Evolutionary conservation across 2,329 filamentous ascomycete species (phyloP).

Genomic region (Epichloe sibirici): DNA sequence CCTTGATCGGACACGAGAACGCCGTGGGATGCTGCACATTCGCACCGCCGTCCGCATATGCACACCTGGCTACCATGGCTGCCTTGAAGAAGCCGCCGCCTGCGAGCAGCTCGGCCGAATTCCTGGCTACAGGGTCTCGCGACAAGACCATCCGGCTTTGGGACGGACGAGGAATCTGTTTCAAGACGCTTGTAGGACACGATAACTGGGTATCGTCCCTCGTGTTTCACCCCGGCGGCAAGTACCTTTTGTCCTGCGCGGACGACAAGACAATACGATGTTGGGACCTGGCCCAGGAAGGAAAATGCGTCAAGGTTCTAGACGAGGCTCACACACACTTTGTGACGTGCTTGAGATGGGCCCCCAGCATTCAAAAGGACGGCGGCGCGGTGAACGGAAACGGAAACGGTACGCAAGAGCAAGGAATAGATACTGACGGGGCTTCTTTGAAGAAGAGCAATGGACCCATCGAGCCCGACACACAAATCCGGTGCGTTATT

Average conservation of each 20-base stretch:
- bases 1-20: conserved; percentile 75
- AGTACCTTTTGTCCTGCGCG: conserved; percentile 72
- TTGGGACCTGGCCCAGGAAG: conserved; percentile 87
- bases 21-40: conserved; percentile 76
- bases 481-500: conserved; percentile 70
- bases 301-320: conserved; percentile 76
- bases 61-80: conserved; percentile 63
- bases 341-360: conserved; percentile 78
- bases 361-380: conserved; percentile 38
- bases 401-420: conserved; percentile 5
- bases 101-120: conserved; percentile 65
- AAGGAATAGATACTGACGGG: conserved; percentile 19
- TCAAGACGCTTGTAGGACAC: conserved; percentile 76
- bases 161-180: conserved; percentile 72
- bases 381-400: conserved; percentile 6
- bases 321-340: conserved; percentile 72
- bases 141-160: conserved; percentile 88
- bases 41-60: conserved; percentile 67
- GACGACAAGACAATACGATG: conserved; percentile 90
- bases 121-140: conserved; percentile 75
- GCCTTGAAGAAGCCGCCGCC: conserved; percentile 74
- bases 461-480: conserved; percentile 27
- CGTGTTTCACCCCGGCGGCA: conserved; percentile 83
- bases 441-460: conserved; percentile 36
- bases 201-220: conserved; percentile 88